phyloP scores from a whole-genome alignment of 768 basidiomycete genomes.

The Macrolepiota fuliginosa region DNA sequence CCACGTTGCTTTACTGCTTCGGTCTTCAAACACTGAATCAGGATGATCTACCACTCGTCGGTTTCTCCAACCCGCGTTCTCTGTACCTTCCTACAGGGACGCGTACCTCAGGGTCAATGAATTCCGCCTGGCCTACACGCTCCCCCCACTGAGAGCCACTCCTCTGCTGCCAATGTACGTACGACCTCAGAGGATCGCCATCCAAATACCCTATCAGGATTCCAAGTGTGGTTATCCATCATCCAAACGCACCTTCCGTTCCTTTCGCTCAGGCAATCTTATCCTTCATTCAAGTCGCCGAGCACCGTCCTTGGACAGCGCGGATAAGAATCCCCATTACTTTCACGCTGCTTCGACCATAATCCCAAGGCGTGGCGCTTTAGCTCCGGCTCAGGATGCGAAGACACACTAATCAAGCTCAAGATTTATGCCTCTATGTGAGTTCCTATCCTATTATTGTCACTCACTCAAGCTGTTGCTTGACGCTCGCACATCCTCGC shows the following conservation, averaged over 20 bases:
- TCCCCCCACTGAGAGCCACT: neutral
- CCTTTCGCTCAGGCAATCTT: conserved; percentile 7
- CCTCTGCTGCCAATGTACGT: conserved; percentile 2
- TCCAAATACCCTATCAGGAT: conserved; percentile 8
- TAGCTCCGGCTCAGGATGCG: conserved; percentile 18
- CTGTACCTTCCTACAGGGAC: neutral
- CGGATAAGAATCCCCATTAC: conserved; percentile 13
- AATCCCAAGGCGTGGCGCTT: conserved; percentile 14
- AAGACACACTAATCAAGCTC: conserved; percentile 5
- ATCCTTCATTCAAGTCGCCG: conserved; percentile 17
- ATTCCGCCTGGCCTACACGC: conserved; percentile 3
- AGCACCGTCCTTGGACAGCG: conserved; percentile 17
- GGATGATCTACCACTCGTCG: conserved; percentile 8
- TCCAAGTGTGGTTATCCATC: conserved; percentile 8
- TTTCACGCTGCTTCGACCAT: neutral
- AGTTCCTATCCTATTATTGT: conserved; percentile 2
- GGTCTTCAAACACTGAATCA: conserved; percentile 17
- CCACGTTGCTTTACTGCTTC: conserved; percentile 13
- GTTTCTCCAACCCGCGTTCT: neutral
- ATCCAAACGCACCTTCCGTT: conserved; percentile 7
- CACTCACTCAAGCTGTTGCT: conserved; percentile 2
- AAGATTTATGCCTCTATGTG: conserved; percentile 7
- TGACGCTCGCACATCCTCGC: neutral
- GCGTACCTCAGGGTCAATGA: conserved; percentile 2
- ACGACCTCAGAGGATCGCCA: conserved; percentile 10